Evolutionary conservation across 2,329 filamentous ascomycete genomes (phyloP).

Genomic region (Colletotrichum nymphaeae): DNA sequence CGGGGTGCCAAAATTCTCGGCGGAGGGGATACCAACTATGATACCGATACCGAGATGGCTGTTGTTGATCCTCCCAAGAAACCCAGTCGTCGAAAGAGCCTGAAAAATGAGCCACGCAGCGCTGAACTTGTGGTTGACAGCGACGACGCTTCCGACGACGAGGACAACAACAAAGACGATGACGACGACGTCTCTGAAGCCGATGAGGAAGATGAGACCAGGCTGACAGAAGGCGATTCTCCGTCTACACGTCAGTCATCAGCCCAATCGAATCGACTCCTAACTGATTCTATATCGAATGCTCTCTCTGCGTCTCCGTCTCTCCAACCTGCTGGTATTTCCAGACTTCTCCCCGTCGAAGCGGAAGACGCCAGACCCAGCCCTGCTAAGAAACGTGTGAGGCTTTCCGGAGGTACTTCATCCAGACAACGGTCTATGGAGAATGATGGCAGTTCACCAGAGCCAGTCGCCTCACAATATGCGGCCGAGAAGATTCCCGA

Average conservation of each 20-base stretch:
- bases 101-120: neutral
- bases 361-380: neutral
- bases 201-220: neutral
- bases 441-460: slow-evolving; percentile 5
- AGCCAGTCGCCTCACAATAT: slow-evolving; percentile 7
- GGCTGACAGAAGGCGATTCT: neutral
- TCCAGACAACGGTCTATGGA: slow-evolving; percentile 10
- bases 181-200: neutral
- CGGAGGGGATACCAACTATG: slow-evolving; percentile 12
- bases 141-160: neutral
- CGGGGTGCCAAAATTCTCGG: slow-evolving; percentile 1
- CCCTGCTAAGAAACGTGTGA: slow-evolving; percentile 26
- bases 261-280: neutral
- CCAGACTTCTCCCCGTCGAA: neutral
- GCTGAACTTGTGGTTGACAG: slow-evolving; percentile 9
- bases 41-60: slow-evolving; percentile 8
- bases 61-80: slow-evolving; percentile 1
- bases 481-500: slow-evolving; percentile 22
- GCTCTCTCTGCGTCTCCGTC: neutral
- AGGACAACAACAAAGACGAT: neutral
- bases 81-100: neutral
- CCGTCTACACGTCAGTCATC: slow-evolving; percentile 4
- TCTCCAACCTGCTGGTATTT: neutral
- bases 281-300: neutral
- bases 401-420: slow-evolving; percentile 20